Evolutionary conservation across 345 rosid genomes (phyloP), one percentile per base, ranked within the genome.

Genomic region (Rubroshorea leprosula): DNA sequence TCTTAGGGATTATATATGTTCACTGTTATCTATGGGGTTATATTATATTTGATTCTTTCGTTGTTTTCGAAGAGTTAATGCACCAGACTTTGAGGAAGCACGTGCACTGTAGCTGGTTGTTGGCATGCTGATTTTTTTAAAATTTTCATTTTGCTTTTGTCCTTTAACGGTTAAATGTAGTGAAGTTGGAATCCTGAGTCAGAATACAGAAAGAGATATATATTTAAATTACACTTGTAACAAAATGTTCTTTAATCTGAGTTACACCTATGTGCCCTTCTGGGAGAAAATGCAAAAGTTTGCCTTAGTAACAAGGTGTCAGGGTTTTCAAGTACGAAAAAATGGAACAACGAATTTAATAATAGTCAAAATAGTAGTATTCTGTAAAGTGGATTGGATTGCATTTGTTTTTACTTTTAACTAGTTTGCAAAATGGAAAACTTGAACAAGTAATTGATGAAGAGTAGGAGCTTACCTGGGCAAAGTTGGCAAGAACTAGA

Each of bases 401-500:
- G 41, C 41, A n/a, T n/a, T 35, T 35, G 12, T 35, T 35, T 35
- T 35, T 35, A 35, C 12, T 4, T 10, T 35, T 2, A 13, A 8
- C n/a, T n/a, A 35, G 41, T 35, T 1, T 2, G 41, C 7, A 35
- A 27, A 35, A 35, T 35, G n/a, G n/a, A n/a, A 2, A 35, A 3
- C 6, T 6, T 35, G 12, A 35, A 35, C 7, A 35, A 3, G 12
- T 35, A 21, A 5, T 8, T 8, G 35, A 6, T 18, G 16, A 23
- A 23, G 39, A 21, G 26, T 6, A 24, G 51, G 54, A 35, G 55
- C 66, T 67, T 77, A 93, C 99, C 88, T 93, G 99, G 50, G 99
- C 99, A 73, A 93, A 93, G 83, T 93, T 93, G 57, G 97, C 99
- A 0, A 93, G 99, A 54, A 93, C 97, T 38, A 93, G 89, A 22